Evolutionary conservation across 306 rosid genomes (phyloP).

Genomic region (Hippophae rhamnoides): DNA sequence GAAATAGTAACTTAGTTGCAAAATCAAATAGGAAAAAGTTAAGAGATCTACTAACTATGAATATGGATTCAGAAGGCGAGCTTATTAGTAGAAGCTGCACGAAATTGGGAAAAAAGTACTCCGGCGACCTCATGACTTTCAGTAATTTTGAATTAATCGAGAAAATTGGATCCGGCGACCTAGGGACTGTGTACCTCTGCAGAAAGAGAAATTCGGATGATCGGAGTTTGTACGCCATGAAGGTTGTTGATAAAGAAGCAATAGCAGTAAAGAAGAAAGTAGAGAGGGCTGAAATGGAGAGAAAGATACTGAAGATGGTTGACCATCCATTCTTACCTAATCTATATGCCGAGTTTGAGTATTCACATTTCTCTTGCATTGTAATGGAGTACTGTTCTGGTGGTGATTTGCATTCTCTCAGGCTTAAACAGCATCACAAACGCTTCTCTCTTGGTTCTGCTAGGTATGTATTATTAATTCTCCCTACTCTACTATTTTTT

Average conservation of each 20-base stretch:
- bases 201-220: background rate
- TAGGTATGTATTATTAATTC: conserved; percentile 32
- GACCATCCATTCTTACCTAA: conserved; percentile 91
- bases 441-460: conserved; percentile 80
- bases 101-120: no score
- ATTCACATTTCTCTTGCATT: conserved; percentile 84
- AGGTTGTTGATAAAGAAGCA: conserved; percentile 85
- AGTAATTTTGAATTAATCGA: no score
- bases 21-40: no score
- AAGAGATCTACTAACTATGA: no score
- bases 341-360: conserved; percentile 87
- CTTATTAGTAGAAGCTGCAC: no score
- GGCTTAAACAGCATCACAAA: conserved; percentile 52
- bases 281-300: conserved; percentile 87
- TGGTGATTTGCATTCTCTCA: conserved; percentile 83
- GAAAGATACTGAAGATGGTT: conserved; percentile 80
- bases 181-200: no score
- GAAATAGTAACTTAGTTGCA: no score
- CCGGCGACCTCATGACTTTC: no score
- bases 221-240: conserved; percentile 66
- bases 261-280: conserved; percentile 69
- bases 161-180: no score
- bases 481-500: background rate
- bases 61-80: no score
- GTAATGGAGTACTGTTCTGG: conserved; percentile 97